phyloP scores from a whole-genome alignment of 75 land plant species.

The Pinus tabuliformis region DNA sequence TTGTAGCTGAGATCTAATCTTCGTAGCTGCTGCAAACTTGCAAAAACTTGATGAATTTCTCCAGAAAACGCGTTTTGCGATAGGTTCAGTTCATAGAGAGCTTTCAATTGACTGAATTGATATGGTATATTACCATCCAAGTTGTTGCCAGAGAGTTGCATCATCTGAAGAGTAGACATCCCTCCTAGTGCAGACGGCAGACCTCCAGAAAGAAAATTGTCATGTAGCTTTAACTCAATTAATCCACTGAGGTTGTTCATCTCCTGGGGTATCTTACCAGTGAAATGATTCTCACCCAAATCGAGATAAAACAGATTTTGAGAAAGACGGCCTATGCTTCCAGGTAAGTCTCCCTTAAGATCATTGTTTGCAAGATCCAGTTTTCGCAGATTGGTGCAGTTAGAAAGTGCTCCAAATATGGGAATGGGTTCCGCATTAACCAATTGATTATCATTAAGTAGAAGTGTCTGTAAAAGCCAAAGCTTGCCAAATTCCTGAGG shows the following conservation, averaged over 20 bases:
- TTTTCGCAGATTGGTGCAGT: no score
- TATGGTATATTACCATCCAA: slow-evolving; percentile 11
- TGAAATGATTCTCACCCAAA: neutral
- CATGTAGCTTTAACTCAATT: neutral
- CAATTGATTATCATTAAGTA: no score
- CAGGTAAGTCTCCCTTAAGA: neutral
- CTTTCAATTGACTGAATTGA: slow-evolving; percentile 1
- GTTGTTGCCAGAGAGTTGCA: neutral
- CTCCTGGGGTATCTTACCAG: slow-evolving; percentile 15
- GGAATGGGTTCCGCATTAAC: no score
- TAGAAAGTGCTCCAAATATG: no score
- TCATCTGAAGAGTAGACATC: slow-evolving; percentile 9
- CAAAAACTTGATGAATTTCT: neutral
- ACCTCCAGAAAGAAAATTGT: slow-evolving; percentile 1
- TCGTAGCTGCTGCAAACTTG: no score
- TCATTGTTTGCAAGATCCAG: slow-evolving; percentile 10
- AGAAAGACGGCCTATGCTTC: no score
- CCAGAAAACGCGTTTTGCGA: slow-evolving; percentile 5
- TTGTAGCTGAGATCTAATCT: neutral
- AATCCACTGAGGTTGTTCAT: slow-evolving; percentile 2
- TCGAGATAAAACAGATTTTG: no score
- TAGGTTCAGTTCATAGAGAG: neutral
- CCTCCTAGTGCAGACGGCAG: slow-evolving; percentile 21
- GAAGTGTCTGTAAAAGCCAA: slow-evolving; percentile 14
- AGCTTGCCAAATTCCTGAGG: slow-evolving; percentile 36